Conservation (phyloP, 495 filamentous ascomycete genomes). For the Clohesyomyces aquaticus region DNA sequence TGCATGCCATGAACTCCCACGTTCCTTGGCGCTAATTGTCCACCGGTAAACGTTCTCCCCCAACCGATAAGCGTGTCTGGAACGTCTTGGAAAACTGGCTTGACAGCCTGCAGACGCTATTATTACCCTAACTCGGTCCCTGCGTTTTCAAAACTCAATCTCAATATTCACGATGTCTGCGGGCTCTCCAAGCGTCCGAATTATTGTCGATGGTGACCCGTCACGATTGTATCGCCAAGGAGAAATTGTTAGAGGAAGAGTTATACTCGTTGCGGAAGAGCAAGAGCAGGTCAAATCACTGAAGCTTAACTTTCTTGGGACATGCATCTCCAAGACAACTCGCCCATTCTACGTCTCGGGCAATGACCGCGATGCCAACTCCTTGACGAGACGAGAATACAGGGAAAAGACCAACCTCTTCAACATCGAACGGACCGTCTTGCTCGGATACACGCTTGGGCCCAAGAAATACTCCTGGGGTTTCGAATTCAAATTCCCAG, state of each 20-base stretch:
- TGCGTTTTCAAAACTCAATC: slow-evolving; percentile 10
- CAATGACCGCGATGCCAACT: slow-evolving; percentile 17
- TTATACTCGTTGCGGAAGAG: slow-evolving; percentile 21
- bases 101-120: slow-evolving; percentile 1
- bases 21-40: slow-evolving; percentile 22
- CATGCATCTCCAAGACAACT: slow-evolving; percentile 33
- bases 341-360: slow-evolving; percentile 25
- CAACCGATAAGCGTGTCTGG: slow-evolving; percentile 22
- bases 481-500: slow-evolving; percentile 39
- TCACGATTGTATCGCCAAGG: slow-evolving; percentile 27
- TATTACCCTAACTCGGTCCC: slow-evolving; percentile 20
- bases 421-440: slow-evolving; percentile 19
- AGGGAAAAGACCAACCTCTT: slow-evolving; percentile 23
- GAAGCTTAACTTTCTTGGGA: slow-evolving; percentile 30
- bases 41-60: slow-evolving; percentile 35
- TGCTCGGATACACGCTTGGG: slow-evolving; percentile 13
- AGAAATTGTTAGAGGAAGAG: slow-evolving; percentile 33
- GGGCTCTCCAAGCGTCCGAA: slow-evolving; percentile 16
- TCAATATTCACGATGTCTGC: slow-evolving; percentile 16
- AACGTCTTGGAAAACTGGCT: not conserved
- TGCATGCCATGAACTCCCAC: slow-evolving; percentile 31
- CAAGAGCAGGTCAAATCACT: slow-evolving; percentile 26
- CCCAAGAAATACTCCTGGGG: slow-evolving; percentile 30
- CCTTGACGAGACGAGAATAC: slow-evolving; percentile 7
- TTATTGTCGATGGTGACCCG: slow-evolving; percentile 33